A percentile compares a stretch with the other conserved stretches of the same genome.
Evolutionary conservation across 441 rosid species (phyloP).

Genomic region (Euphorbia celastroides): DNA sequence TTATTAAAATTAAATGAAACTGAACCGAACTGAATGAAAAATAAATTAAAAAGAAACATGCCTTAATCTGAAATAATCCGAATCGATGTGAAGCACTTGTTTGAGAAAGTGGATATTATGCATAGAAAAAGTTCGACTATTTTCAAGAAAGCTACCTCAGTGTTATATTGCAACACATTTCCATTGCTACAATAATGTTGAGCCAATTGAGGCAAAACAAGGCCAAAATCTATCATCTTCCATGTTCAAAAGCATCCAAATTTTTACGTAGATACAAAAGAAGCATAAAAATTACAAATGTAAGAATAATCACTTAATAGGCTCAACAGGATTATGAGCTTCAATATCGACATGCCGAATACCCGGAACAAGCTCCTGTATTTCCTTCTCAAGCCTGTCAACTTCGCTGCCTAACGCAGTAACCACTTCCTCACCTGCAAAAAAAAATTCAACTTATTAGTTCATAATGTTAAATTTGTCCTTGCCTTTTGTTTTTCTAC

Average conservation of each 20-base stretch:
- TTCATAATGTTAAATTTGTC: too few relatives aligned
- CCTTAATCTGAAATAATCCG: too few relatives aligned
- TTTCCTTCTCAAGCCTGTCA: conserved; percentile 88
- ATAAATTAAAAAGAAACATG: too few relatives aligned
- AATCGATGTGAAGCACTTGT: too few relatives aligned
- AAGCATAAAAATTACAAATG: neutral
- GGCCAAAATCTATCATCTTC: neutral
- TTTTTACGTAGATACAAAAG: neutral
- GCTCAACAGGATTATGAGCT: conserved; percentile 80
- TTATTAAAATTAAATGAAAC: too few relatives aligned
- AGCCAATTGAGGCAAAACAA: neutral
- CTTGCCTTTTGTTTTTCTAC: too few relatives aligned
- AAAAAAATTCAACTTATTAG: neutral
- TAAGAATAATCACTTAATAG: conserved; percentile 24
- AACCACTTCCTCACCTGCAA: conserved; percentile 94
- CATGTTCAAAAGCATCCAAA: neutral
- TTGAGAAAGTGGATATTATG: too few relatives aligned
- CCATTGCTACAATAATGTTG: neutral
- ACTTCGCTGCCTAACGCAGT: conserved; percentile 96
- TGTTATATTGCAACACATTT: neutral
- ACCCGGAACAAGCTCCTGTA: conserved; percentile 93
- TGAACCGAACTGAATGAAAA: too few relatives aligned
- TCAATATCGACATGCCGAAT: conserved; percentile 95
- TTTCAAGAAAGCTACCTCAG: too few relatives aligned
- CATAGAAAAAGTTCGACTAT: too few relatives aligned